Percentiles rank a stretch among this genome's conserved stretches.
phyloP scores from a whole-genome alignment of 163 green algal genomes.

The Dunaliella salina region DNA sequence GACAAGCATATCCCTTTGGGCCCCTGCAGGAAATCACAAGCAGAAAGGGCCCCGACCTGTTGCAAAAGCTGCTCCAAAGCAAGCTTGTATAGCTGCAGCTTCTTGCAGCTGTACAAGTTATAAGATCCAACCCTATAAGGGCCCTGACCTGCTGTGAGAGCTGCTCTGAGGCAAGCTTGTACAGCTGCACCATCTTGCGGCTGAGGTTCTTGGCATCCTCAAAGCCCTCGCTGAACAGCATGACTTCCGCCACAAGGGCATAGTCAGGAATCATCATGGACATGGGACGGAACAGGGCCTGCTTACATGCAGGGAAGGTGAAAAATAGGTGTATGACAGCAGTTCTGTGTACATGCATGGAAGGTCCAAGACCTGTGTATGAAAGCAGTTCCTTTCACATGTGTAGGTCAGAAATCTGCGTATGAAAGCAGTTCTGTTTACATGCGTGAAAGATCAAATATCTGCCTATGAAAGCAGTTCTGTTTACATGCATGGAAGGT shows the following conservation, averaged over 20 bases:
- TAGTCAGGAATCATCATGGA: constrained; percentile 77
- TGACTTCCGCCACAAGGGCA: constrained; percentile 59
- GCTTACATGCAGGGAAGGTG: not conserved
- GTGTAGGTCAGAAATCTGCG: no score
- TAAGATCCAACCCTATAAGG: no score
- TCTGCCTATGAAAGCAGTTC: not conserved
- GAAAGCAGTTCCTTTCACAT: no score
- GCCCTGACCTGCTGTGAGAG: constrained; percentile 55
- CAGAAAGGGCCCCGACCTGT: constrained; percentile 30
- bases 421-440: no score
- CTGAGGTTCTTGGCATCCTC: constrained; percentile 50
- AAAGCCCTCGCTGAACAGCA: constrained; percentile 71
- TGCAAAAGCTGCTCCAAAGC: constrained; percentile 64
- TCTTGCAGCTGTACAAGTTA: constrained; percentile 68
- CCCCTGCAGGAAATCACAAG: no score
- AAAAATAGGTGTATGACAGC: no score
- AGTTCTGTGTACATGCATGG: no score
- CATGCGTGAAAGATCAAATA: not conserved
- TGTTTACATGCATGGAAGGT: constrained; percentile 1
- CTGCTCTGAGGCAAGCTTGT: constrained; percentile 69
- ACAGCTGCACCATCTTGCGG: constrained; percentile 72
- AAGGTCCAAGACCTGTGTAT: no score
- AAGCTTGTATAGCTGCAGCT: constrained; percentile 74
- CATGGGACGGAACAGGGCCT: constrained; percentile 66
- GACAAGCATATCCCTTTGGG: no score